These are phyloP conservation scores for Penicillium longicatenatum DNA, from an alignment of 495 filamentous ascomycete species.

Conservation along the genomic window DNA sequence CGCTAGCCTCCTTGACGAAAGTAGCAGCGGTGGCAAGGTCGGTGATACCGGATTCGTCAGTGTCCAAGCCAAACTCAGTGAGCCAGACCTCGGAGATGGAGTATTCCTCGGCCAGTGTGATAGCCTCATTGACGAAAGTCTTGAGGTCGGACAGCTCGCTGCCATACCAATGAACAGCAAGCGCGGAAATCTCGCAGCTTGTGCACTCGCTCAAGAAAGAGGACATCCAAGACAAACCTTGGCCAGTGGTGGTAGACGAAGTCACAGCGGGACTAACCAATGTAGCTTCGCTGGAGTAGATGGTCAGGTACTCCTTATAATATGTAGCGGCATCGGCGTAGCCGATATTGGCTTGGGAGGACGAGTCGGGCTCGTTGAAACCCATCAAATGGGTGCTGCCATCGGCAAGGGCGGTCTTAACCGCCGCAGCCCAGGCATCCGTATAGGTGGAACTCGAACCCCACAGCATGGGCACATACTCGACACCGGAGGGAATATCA, in stretches of 20 bases:
- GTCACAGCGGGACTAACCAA: slow-evolving; percentile 69
- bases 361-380: slow-evolving; percentile 78
- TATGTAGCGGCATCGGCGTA: slow-evolving; percentile 52
- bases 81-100: slow-evolving; percentile 62
- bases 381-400: slow-evolving; percentile 60
- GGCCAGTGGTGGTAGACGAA: slow-evolving; percentile 68
- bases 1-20: slow-evolving; percentile 55
- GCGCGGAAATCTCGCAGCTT: slow-evolving; percentile 57
- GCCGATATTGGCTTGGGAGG: slow-evolving; percentile 60
- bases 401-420: slow-evolving; percentile 50
- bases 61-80: slow-evolving; percentile 59
- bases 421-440: slow-evolving; percentile 51
- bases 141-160: slow-evolving; percentile 45
- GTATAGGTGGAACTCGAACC: slow-evolving; percentile 50
- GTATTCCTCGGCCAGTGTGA: slow-evolving; percentile 33
- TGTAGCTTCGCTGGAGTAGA: slow-evolving; percentile 54
- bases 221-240: slow-evolving; percentile 57
- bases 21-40: slow-evolving; percentile 40
- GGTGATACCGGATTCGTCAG: slow-evolving; percentile 32
- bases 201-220: slow-evolving; percentile 55
- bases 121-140: slow-evolving; percentile 48
- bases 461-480: slow-evolving; percentile 70
- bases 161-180: slow-evolving; percentile 63
- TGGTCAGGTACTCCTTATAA: slow-evolving; percentile 63
- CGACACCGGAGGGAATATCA: slow-evolving; percentile 34